Conservation (phyloP, 768 basidiomycete genomes). For the Leccinum aurantiacum region DNA sequence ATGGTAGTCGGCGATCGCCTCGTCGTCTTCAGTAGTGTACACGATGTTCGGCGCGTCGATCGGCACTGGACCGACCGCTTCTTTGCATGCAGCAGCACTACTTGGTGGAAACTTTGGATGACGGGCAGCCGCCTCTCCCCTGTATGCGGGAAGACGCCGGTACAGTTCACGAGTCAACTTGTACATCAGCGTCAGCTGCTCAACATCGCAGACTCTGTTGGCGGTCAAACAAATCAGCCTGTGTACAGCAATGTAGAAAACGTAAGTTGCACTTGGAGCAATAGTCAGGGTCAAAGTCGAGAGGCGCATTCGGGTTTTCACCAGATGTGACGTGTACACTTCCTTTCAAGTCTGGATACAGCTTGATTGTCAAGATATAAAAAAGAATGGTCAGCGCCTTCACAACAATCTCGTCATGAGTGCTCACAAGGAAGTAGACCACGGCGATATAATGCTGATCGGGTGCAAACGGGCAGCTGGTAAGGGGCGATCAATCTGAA, state of each 20-base stretch:
- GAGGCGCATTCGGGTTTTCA: conserved; percentile 39
- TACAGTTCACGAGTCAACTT: conserved; percentile 54
- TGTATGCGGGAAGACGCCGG: conserved; percentile 47
- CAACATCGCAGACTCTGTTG: conserved; percentile 38
- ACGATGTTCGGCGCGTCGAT: neutral
- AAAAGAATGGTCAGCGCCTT: neutral
- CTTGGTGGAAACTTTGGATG: conserved; percentile 33
- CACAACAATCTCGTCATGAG: no score
- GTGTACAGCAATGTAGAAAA: neutral
- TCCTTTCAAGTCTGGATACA: conserved; percentile 49
- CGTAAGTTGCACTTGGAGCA: conserved; percentile 39
- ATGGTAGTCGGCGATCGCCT: neutral
- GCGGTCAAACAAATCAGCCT: neutral
- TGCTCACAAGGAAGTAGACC: conserved; percentile 30
- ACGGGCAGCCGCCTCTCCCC: conserved; percentile 15
- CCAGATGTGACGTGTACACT: conserved; percentile 48
- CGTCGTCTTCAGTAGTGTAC: neutral
- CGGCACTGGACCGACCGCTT: conserved; percentile 16
- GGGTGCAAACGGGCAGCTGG: neutral
- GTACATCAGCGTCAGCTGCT: conserved; percentile 49
- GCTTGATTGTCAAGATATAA: conserved; percentile 14
- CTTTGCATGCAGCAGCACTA: conserved; percentile 30
- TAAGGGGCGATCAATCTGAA: neutral
- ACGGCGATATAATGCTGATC: neutral
- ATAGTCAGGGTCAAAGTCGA: conserved; percentile 47